These are phyloP conservation scores for Pythium brachiatum DNA, from an alignment of 352 stramenopile species.

Conservation along the genomic window DNA sequence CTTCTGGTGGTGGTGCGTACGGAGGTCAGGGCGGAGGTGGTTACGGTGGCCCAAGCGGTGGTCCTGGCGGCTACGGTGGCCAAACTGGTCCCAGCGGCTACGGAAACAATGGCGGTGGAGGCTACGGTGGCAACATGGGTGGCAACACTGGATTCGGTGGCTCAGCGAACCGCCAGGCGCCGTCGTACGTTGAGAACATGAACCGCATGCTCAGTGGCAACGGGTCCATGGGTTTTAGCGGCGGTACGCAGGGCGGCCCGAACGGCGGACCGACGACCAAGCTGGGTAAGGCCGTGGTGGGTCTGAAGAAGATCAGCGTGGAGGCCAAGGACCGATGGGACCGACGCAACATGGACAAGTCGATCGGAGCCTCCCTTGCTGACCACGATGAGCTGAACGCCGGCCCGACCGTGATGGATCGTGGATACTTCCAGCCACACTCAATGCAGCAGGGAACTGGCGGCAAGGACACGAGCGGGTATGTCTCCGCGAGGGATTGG, in stretches of 20 bases:
- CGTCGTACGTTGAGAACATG: constrained; percentile 54
- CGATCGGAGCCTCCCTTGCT: constrained; percentile 84
- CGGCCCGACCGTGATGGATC: constrained; percentile 59
- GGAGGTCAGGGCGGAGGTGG: constrained; percentile 32
- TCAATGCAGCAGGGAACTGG: constrained; percentile 50
- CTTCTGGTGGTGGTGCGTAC: constrained; percentile 24
- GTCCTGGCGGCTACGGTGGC: constrained; percentile 20
- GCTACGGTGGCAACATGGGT: constrained; percentile 17
- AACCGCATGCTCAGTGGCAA: constrained; percentile 49
- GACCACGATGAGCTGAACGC: constrained; percentile 83
- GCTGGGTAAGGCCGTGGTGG: constrained; percentile 73
- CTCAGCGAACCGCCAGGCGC: constrained; percentile 21
- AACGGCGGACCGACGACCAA: constrained; percentile 46
- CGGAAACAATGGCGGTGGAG: constrained; percentile 18
- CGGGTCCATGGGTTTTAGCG: constrained; percentile 8
- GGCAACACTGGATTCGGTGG: constrained; percentile 14
- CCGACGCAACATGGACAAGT: constrained; percentile 88
- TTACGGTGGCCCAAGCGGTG: constrained; percentile 33
- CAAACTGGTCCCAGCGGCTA: constrained; percentile 13
- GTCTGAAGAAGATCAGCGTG: constrained; percentile 79
- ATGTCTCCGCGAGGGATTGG: too few relatives aligned
- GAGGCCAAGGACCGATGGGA: constrained; percentile 83
- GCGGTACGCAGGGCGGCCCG: constrained; percentile 13
- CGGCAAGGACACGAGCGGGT: constrained; percentile 75
- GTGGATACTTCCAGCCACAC: constrained; percentile 74